phyloP scores from a whole-genome alignment of 2,329 filamentous ascomycete genomes.

The Colletotrichum orchidophilum region DNA sequence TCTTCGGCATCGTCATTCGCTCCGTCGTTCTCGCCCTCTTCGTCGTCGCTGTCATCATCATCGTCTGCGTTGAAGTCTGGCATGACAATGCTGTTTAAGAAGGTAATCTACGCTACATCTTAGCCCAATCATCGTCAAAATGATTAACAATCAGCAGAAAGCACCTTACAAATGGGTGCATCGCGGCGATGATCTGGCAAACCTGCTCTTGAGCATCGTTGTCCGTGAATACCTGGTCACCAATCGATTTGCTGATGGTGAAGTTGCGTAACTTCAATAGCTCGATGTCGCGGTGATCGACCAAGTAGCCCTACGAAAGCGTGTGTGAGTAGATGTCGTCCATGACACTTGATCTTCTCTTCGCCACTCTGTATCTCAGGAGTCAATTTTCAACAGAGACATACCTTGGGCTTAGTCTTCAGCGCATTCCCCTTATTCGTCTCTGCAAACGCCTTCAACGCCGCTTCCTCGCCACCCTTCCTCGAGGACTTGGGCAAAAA shows the following conservation, averaged over 20 bases:
- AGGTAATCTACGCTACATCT: conserved; percentile 64
- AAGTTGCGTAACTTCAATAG: conserved; percentile 84
- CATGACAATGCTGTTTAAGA: conserved; percentile 78
- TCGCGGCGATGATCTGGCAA: conserved; percentile 68
- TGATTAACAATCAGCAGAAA: not conserved
- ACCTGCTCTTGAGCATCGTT: conserved; percentile 73
- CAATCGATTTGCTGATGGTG: conserved; percentile 73
- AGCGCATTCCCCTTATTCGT: conserved; percentile 79
- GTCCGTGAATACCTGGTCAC: conserved; percentile 71
- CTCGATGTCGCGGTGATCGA: conserved; percentile 80
- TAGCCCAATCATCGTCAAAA: not conserved
- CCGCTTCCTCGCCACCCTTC: conserved; percentile 64
- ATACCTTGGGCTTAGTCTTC: conserved; percentile 86
- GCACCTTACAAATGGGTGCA: conserved; percentile 82
- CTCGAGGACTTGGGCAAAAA: conserved; percentile 64
- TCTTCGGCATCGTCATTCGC: conserved; percentile 32
- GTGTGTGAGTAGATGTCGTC: not conserved
- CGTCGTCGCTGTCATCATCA: conserved; percentile 50
- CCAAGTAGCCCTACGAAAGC: conserved; percentile 72
- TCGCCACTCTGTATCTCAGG: not conserved
- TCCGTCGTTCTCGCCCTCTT: conserved; percentile 31
- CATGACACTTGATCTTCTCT: not conserved
- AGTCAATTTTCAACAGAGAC: conserved; percentile 33
- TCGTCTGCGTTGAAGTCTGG: conserved; percentile 66
- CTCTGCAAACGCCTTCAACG: conserved; percentile 74